Conservation (phyloP, 305 asterid genomes). For the Solanum aculeatissimum region DNA sequence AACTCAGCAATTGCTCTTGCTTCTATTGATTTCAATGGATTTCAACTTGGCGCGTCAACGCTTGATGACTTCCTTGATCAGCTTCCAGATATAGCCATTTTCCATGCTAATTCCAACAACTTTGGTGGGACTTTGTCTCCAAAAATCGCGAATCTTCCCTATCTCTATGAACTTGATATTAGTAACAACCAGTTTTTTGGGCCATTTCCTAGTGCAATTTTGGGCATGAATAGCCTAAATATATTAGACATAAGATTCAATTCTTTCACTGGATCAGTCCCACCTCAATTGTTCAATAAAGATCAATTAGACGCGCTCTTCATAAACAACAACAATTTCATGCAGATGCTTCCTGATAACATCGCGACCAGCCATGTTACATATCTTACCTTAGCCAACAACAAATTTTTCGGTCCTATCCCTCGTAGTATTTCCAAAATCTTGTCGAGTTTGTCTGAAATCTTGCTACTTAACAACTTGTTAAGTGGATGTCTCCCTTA, state of each 20-base stretch:
- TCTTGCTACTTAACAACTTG: conserved; percentile 43
- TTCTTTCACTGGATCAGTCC: conserved; percentile 51
- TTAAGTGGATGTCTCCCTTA: conserved; percentile 59
- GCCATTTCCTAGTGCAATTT: conserved; percentile 36
- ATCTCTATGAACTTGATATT: conserved; percentile 58
- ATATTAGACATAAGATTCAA: conserved; percentile 65
- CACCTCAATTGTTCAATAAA: conserved; percentile 38
- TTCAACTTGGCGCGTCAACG: conserved; percentile 43
- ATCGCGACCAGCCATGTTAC: conserved; percentile 7
- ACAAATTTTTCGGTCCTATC: conserved; percentile 60
- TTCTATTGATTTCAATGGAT: conserved; percentile 67
- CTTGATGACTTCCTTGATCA: conserved; percentile 58
- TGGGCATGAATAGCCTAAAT: conserved; percentile 32
- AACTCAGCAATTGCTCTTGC: conserved; percentile 61
- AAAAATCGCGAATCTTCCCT: conserved; percentile 34
- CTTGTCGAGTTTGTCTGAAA: conserved; percentile 26
- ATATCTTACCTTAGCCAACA: conserved; percentile 61
- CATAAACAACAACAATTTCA: conserved; percentile 58
- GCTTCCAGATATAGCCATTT: conserved; percentile 62
- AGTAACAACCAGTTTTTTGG: conserved; percentile 67
- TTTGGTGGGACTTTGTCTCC: conserved; percentile 45
- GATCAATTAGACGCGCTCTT: conserved; percentile 38
- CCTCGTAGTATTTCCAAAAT: conserved; percentile 29
- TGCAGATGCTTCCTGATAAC: conserved; percentile 36
- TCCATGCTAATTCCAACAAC: conserved; percentile 68